These are phyloP conservation scores for Vicia sativa DNA, from an alignment of 306 rosid species.

Conservation along the genomic window DNA sequence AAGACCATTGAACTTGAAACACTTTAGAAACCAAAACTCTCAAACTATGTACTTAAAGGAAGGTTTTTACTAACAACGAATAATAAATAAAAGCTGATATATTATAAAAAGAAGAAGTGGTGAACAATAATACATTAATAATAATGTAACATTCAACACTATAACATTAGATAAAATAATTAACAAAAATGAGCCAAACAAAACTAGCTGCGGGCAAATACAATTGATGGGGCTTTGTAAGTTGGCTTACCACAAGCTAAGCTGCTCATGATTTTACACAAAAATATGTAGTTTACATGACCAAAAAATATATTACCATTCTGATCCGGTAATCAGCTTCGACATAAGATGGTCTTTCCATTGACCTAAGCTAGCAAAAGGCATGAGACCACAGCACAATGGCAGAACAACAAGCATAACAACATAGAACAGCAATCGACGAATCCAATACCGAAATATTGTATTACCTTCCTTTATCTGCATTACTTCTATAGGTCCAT, in stretches of 20 bases:
- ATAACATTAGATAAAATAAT: constrained; percentile 26
- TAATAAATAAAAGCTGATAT: too few species aligned
- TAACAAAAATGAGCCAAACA: constrained; percentile 25
- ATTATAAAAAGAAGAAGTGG: neutral
- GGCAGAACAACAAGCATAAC: constrained; percentile 61
- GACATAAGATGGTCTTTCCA: constrained; percentile 70
- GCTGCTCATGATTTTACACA: constrained; percentile 9
- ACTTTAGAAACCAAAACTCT: neutral
- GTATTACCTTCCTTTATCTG: constrained; percentile 38
- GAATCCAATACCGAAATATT: constrained; percentile 60
- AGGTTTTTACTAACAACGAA: neutral
- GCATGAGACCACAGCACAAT: constrained; percentile 70
- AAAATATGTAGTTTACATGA: constrained; percentile 3
- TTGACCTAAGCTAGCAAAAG: constrained; percentile 73
- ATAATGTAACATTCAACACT: constrained; percentile 16
- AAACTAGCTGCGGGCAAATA: constrained; percentile 15
- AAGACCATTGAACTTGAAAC: neutral
- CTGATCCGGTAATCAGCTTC: constrained; percentile 25
- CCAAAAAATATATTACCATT: constrained; percentile 24
- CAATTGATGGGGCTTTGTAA: constrained; percentile 24
- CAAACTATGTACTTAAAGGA: neutral
- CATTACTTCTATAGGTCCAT: constrained; percentile 56
- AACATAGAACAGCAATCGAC: constrained; percentile 53
- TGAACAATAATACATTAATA: constrained; percentile 1
- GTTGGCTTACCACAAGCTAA: constrained; percentile 20